These are phyloP conservation scores for Miamiensis avidus DNA, from an alignment of 169 alveolate genomes.

Conservation along the genomic window DNA sequence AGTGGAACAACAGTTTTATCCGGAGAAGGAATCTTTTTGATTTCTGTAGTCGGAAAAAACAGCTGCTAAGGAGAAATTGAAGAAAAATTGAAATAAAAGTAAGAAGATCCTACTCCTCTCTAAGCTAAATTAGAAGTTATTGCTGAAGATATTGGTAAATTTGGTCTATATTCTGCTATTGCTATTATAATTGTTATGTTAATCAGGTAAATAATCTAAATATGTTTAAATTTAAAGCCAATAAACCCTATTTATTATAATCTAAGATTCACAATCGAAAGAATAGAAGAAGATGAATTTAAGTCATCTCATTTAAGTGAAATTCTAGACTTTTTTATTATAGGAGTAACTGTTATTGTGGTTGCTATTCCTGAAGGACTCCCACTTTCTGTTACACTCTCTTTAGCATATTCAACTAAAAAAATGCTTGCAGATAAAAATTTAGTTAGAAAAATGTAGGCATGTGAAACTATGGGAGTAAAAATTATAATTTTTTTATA, in stretches of 20 bases:
- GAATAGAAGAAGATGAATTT: conserved; percentile 26
- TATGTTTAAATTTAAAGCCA: conserved; percentile 36
- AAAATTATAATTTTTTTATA: no score
- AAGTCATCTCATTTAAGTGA: conserved; percentile 28
- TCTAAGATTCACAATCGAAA: conserved; percentile 28
- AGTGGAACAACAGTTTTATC: conserved; percentile 85
- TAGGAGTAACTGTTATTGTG: conserved; percentile 86
- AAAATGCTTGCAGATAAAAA: conserved; percentile 89
- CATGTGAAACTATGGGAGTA: conserved; percentile 94
- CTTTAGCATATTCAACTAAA: conserved; percentile 86
- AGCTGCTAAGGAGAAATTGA: conserved; percentile 72
- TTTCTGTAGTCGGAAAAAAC: conserved; percentile 74
- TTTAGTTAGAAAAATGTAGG: conserved; percentile 84
- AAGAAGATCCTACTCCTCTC: conserved; percentile 70
- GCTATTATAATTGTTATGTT: conserved; percentile 64
- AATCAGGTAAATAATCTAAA: conserved; percentile 41
- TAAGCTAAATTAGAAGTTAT: conserved; percentile 72
- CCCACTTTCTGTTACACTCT: conserved; percentile 92
- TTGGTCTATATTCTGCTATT: conserved; percentile 78
- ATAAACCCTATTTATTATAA: conserved; percentile 2
- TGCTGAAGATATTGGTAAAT: conserved; percentile 71
- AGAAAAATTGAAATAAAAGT: conserved; percentile 56
- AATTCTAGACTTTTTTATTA: conserved; percentile 58
- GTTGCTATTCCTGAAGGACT: conserved; percentile 95
- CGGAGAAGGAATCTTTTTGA: conserved; percentile 81